Evolutionary conservation across 306 rosid species (phyloP).

Genomic region (Senna tora): DNA sequence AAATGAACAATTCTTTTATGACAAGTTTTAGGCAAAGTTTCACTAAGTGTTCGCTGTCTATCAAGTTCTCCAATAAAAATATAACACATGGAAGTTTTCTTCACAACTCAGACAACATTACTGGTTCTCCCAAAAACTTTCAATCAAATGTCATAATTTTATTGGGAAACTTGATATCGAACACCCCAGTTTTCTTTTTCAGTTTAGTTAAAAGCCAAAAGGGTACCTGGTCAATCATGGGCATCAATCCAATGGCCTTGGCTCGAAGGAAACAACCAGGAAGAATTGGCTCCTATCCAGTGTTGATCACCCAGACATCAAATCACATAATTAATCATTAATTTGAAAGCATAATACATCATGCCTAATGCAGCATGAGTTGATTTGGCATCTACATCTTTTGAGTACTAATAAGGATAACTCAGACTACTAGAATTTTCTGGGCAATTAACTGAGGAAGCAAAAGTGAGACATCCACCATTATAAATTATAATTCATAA

Average conservation of each 20-base stretch:
- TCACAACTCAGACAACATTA: background rate
- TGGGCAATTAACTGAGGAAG: background rate
- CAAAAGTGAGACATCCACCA: background rate
- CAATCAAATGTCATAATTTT: background rate
- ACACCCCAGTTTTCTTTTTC: background rate
- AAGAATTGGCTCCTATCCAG: constrained; percentile 84
- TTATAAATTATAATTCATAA: background rate
- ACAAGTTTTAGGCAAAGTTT: background rate
- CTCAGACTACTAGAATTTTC: background rate
- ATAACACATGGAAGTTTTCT: background rate
- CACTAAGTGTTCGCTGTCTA: background rate
- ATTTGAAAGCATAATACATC: background rate
- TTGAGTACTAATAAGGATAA: constrained; percentile 12
- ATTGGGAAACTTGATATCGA: background rate
- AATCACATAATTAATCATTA: background rate
- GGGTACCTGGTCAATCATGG: constrained; percentile 97
- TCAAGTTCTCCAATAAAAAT: background rate
- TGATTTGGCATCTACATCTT: constrained; percentile 14
- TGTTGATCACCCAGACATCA: constrained; percentile 25
- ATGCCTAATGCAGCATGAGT: constrained; percentile 19
- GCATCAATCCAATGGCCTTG: constrained; percentile 91
- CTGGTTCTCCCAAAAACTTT: background rate
- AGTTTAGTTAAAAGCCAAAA: constrained; percentile 10
- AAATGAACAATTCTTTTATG: background rate
- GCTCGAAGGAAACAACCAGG: constrained; percentile 97